Conservation (phyloP, 176 grass and related monocot genomes). For the Triticum turgidum region DNA sequence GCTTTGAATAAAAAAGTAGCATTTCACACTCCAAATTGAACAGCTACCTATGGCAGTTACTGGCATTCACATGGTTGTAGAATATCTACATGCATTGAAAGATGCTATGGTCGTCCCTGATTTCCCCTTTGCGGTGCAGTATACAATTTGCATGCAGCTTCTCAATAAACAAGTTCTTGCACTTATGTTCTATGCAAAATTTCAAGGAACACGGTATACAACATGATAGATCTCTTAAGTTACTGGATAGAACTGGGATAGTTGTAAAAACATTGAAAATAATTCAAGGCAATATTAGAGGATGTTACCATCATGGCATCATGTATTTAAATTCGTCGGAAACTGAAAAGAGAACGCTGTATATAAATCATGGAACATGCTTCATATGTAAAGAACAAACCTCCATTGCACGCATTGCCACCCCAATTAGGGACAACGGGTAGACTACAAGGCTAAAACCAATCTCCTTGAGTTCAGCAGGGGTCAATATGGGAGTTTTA, state of each 20-base stretch:
- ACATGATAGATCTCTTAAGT: background rate
- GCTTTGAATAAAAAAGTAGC: background rate
- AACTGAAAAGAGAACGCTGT: background rate
- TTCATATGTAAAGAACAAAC: conserved; percentile 43
- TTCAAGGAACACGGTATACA: background rate
- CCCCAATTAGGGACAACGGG: conserved; percentile 88
- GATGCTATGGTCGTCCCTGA: background rate
- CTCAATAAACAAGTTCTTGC: background rate
- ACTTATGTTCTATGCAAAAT: background rate
- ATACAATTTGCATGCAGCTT: background rate
- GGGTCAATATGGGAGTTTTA: conserved; percentile 88
- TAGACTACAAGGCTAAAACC: conserved; percentile 83
- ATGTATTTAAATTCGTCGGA: background rate
- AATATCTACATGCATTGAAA: background rate
- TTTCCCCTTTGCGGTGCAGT: background rate
- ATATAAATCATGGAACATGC: background rate
- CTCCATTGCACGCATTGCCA: conserved; percentile 95
- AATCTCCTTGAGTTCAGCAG: conserved; percentile 71
- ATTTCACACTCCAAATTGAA: conserved; percentile 3
- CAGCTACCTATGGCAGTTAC: background rate
- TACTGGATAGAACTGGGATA: background rate
- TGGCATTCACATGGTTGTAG: background rate
- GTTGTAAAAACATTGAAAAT: background rate
- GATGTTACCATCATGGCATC: background rate
- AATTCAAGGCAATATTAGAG: background rate